These are phyloP conservation scores for Aspergillus sp. DNA, from an alignment of 2,329 filamentous ascomycete genomes.

Conservation along the genomic window DNA sequence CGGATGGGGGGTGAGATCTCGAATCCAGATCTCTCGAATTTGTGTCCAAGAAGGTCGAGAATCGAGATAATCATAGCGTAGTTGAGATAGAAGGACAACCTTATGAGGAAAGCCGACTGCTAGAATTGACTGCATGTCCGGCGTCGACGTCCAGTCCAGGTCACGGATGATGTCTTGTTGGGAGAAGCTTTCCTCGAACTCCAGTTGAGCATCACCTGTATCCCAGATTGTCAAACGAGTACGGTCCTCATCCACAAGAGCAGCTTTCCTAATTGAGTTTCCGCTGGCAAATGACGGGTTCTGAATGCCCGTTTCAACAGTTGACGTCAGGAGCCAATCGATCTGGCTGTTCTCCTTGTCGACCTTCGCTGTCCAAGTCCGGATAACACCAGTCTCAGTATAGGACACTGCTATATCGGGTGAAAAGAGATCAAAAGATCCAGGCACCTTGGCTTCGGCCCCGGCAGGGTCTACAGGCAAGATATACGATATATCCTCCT, in stretches of 20 bases:
- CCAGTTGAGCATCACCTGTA: conserved; percentile 68
- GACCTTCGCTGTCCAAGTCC: conserved; percentile 78
- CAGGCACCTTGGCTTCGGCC: conserved; percentile 59
- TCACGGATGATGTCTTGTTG: conserved; percentile 69
- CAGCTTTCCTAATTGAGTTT: conserved; percentile 78
- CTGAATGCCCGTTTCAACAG: conserved; percentile 66
- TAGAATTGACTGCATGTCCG: conserved; percentile 77
- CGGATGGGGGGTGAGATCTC: conserved; percentile 74
- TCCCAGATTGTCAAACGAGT: conserved; percentile 87
- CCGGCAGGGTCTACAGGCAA: conserved; percentile 83
- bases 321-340: conserved; percentile 75
- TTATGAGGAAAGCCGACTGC: conserved; percentile 88
- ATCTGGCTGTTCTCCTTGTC: conserved; percentile 52
- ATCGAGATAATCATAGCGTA: conserved; percentile 86
- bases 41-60: conserved; percentile 82
- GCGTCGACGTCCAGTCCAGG: conserved; percentile 88
- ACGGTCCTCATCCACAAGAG: conserved; percentile 64
- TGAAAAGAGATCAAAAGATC: conserved; percentile 78
- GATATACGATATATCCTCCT: conserved; percentile 50
- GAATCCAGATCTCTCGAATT: conserved; percentile 72
- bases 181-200: conserved; percentile 69
- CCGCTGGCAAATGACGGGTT: conserved; percentile 73
- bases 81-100: conserved; percentile 72
- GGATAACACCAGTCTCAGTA: conserved; percentile 62
- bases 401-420: conserved; percentile 82